These are phyloP conservation scores for Corymbia citriodora DNA, from an alignment of 441 rosid species.

Conservation along the genomic window DNA sequence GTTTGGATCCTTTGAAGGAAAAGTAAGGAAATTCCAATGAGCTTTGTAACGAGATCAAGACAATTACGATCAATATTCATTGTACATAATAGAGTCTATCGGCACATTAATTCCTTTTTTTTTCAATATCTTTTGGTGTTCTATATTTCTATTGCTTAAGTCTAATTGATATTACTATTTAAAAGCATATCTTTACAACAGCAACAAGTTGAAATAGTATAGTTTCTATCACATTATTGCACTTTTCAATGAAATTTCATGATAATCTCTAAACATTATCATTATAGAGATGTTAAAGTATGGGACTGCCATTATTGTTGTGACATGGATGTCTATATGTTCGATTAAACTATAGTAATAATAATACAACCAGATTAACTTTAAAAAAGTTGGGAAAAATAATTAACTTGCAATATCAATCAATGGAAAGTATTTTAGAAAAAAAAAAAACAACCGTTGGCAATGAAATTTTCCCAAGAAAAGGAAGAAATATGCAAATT, in stretches of 20 bases:
- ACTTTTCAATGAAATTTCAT: neutral
- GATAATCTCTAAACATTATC: neutral
- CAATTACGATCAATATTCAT: neutral
- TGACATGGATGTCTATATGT: neutral
- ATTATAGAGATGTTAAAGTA: neutral
- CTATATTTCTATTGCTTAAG: neutral
- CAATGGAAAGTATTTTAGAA: neutral
- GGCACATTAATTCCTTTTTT: neutral
- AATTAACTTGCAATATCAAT: neutral
- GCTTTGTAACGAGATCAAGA: neutral
- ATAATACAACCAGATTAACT: neutral
- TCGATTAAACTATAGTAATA: neutral
- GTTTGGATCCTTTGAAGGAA: neutral
- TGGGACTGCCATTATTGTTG: neutral
- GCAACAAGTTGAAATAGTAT: neutral
- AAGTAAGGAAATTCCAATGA: neutral
- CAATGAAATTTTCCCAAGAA: neutral
- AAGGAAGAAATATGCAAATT: neutral
- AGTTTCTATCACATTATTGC: neutral
- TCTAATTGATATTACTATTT: neutral
- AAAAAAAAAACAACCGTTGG: neutral
- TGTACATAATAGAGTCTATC: rapidly evolving
- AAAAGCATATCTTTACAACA: neutral
- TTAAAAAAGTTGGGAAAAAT: neutral
- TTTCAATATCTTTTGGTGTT: neutral